These are phyloP conservation scores for Acmispon strigosus DNA, from an alignment of 306 rosid species.

Conservation along the genomic window DNA sequence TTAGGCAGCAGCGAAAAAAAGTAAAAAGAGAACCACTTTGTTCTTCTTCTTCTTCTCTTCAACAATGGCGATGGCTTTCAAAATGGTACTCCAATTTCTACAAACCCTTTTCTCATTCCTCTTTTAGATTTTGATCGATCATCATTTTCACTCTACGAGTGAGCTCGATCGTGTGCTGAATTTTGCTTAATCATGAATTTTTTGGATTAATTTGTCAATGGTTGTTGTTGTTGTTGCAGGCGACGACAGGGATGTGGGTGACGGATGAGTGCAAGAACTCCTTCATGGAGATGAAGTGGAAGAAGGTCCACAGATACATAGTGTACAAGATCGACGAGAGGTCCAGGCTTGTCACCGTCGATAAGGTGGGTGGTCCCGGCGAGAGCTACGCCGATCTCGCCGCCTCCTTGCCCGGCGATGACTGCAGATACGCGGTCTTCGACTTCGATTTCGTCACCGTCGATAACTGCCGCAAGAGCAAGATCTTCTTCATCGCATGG, in stretches of 20 bases:
- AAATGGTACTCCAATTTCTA: constrained; percentile 54
- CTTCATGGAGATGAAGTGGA: constrained; percentile 99
- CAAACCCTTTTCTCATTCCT: background rate
- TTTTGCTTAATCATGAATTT: background rate
- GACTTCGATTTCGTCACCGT: constrained; percentile 96
- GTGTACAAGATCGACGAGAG: constrained; percentile 95
- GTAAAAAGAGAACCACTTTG: no score
- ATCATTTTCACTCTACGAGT: no score
- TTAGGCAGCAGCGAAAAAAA: background rate
- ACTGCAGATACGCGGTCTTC: constrained; percentile 92
- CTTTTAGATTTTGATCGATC: background rate
- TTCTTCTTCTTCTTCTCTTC: no score
- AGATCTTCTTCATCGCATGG: constrained; percentile 99
- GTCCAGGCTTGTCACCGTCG: constrained; percentile 80
- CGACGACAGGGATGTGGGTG: constrained; percentile 99
- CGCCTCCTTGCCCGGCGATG: constrained; percentile 80
- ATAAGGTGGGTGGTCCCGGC: constrained; percentile 86
- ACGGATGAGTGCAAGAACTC: constrained; percentile 97
- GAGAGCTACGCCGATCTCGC: constrained; percentile 83
- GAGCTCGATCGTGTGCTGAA: background rate
- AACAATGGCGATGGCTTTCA: constrained; percentile 99
- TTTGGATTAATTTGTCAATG: background rate
- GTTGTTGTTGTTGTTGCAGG: constrained; percentile 30
- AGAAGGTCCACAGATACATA: constrained; percentile 83
- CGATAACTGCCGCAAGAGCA: constrained; percentile 98